Conservation (phyloP, 2,329 filamentous ascomycete genomes). For the Fusarium sp. region DNA sequence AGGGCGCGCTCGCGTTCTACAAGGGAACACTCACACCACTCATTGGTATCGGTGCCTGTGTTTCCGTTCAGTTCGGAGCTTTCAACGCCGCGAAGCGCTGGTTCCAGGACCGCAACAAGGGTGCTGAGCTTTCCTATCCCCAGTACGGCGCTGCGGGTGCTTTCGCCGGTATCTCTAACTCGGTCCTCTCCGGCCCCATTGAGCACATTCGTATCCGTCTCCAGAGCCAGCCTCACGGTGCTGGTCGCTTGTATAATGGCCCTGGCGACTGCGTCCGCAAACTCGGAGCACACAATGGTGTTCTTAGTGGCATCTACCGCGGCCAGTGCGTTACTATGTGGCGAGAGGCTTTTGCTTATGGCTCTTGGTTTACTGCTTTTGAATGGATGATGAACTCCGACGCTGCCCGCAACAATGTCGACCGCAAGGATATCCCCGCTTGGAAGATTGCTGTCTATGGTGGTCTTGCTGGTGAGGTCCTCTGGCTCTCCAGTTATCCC, state of each 20-base stretch:
- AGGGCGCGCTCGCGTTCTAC: constrained; percentile 94
- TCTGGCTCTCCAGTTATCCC: constrained; percentile 94
- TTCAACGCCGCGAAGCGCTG: constrained; percentile 92
- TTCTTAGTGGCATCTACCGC: constrained; percentile 82
- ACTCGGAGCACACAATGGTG: constrained; percentile 72
- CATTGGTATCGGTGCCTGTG: constrained; percentile 95
- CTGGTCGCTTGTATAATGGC: constrained; percentile 79
- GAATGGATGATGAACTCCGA: constrained; percentile 97
- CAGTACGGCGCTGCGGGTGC: constrained; percentile 94
- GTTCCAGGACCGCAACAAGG: constrained; percentile 81
- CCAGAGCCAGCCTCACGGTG: constrained; percentile 94
- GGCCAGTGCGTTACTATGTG: constrained; percentile 86
- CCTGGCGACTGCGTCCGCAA: constrained; percentile 92
- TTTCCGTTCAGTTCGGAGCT: constrained; percentile 97
- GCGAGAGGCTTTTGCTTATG: constrained; percentile 94
- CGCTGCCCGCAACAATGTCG: constrained; percentile 78
- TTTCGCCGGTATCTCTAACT: constrained; percentile 92
- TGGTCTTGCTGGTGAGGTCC: constrained; percentile 89
- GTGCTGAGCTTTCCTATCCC: constrained; percentile 72
- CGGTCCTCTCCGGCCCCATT: constrained; percentile 87
- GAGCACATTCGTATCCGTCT: constrained; percentile 97
- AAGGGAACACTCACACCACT: constrained; percentile 96
- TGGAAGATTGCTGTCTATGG: constrained; percentile 93
- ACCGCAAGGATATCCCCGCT: constrained; percentile 80
- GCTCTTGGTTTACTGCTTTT: constrained; percentile 93